Evolutionary conservation across 2,329 filamentous ascomycete species (phyloP).

Genomic region (Fusarium sp.): DNA sequence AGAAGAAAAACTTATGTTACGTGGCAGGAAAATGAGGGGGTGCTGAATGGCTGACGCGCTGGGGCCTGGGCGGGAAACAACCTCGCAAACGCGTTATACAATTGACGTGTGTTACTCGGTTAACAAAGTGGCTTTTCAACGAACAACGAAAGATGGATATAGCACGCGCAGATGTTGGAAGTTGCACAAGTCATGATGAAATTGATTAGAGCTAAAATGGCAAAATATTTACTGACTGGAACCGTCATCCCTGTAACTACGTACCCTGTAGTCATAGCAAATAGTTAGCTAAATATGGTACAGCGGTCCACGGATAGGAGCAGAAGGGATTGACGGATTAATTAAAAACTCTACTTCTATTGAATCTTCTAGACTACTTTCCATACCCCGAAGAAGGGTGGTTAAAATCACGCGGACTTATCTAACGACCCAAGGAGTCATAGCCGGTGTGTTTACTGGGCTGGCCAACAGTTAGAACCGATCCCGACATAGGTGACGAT

Average conservation of each 20-base stretch:
- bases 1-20: neutral
- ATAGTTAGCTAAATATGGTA: neutral
- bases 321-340: no score
- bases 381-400: no score
- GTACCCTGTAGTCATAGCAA: neutral
- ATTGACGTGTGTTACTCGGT: constrained; percentile 10
- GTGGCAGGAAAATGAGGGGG: constrained; percentile 2
- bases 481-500: no score
- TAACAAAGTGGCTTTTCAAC: constrained; percentile 1
- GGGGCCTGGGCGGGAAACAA: neutral
- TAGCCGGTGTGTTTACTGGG: no score
- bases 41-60: neutral
- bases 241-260: neutral
- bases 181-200: neutral
- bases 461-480: no score
- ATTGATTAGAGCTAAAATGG: neutral
- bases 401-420: no score
- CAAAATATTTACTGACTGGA: neutral
- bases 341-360: neutral
- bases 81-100: neutral
- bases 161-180: neutral
- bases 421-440: no score
- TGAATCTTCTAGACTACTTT: neutral
- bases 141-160: neutral
- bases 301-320: no score